Evolutionary conservation across 2,329 filamentous ascomycete species (phyloP).

Genomic region (Metarhizium robertsii): DNA sequence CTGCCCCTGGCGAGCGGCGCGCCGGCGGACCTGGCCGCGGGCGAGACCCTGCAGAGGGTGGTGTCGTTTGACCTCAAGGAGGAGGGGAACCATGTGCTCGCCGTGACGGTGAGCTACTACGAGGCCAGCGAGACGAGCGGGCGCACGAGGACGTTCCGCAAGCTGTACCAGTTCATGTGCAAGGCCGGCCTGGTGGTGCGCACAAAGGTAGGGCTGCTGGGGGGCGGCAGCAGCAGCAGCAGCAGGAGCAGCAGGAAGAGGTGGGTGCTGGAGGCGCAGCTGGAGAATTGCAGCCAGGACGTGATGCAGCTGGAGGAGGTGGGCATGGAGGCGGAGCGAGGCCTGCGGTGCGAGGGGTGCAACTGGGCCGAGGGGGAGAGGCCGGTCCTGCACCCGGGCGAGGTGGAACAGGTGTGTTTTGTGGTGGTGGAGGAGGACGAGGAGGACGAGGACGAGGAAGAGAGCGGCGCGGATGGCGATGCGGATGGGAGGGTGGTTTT

Average conservation of each 20-base stretch:
- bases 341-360: slow-evolving; percentile 42
- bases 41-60: slow-evolving; percentile 68
- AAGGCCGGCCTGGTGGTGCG: slow-evolving; percentile 83
- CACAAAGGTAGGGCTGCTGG: slow-evolving; percentile 69
- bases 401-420: slow-evolving; percentile 59
- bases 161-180: slow-evolving; percentile 93
- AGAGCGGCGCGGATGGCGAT: slow-evolving; percentile 25
- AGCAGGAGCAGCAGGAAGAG: slow-evolving; percentile 18
- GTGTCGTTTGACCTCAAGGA: slow-evolving; percentile 85
- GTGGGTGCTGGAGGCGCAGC: slow-evolving; percentile 84
- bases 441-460: slow-evolving; percentile 33
- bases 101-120: slow-evolving; percentile 89
- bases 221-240: slow-evolving; percentile 10
- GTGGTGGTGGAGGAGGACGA: slow-evolving; percentile 40
- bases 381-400: slow-evolving; percentile 51
- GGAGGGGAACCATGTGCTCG: slow-evolving; percentile 86
- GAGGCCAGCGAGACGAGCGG: slow-evolving; percentile 66
- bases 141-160: slow-evolving; percentile 77
- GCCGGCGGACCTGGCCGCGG: slow-evolving; percentile 43
- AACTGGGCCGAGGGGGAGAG: slow-evolving; percentile 43
- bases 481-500: slow-evolving; percentile 55
- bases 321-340: slow-evolving; percentile 41
- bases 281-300: slow-evolving; percentile 89
- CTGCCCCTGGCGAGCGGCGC: slow-evolving; percentile 40
- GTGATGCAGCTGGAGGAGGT: slow-evolving; percentile 68